phyloP scores from a whole-genome alignment of 345 rosid genomes.

The Abelmoschus esculentus region DNA sequence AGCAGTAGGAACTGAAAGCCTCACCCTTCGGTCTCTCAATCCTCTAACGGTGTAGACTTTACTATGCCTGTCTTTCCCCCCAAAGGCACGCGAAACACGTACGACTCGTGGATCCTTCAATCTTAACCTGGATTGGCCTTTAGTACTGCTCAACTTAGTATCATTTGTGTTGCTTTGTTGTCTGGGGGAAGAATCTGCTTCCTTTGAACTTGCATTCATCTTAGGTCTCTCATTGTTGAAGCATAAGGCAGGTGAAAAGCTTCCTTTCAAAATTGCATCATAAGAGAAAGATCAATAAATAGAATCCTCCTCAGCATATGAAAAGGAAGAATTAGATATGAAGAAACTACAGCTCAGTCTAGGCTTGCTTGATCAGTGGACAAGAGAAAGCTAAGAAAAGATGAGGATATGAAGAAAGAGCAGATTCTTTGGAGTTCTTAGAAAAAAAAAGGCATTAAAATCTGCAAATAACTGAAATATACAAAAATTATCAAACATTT shows the following conservation, averaged over 20 bases:
- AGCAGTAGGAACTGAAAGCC: constrained; percentile 76
- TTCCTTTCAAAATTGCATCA: too few relatives aligned
- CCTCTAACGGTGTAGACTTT: constrained; percentile 75
- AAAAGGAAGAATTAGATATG: too few relatives aligned
- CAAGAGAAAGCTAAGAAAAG: neutral
- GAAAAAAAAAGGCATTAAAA: too few relatives aligned
- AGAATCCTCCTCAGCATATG: neutral
- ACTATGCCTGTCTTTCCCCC: constrained; percentile 85
- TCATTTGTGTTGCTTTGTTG: constrained; percentile 14
- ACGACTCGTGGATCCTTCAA: constrained; percentile 69
- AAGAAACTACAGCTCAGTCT: neutral
- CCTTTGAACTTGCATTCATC: neutral
- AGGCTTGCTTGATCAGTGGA: neutral
- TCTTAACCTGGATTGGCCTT: constrained; percentile 41
- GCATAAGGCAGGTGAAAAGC: neutral
- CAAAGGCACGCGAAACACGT: constrained; percentile 65
- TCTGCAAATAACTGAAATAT: neutral
- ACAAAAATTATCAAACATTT: neutral
- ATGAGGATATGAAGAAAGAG: too few relatives aligned
- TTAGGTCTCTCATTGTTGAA: neutral
- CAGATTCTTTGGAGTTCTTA: too few relatives aligned
- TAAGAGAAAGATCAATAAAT: too few relatives aligned
- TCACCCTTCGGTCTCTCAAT: constrained; percentile 68
- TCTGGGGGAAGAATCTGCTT: neutral
- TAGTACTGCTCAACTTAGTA: constrained; percentile 20